Base-by-base conservation (phyloP, 2,329 filamentous ascomycete species). In the Pestalotiopsis sp. region DNA sequence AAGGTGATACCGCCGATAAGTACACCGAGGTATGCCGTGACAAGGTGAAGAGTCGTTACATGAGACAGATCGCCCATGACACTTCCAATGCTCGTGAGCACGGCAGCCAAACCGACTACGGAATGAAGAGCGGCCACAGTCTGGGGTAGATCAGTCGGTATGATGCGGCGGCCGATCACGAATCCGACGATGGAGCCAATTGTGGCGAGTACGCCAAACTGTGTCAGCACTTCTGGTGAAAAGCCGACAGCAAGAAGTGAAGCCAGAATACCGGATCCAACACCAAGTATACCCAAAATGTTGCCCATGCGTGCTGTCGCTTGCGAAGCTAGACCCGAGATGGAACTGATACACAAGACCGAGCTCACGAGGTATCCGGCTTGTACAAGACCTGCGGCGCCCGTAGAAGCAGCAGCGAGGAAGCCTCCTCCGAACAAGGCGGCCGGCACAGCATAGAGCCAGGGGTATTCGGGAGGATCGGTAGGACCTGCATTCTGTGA, bases 121-220 rank as follows among this genome's bases (percentile, higher is more conserved):
- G 93, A 97, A 80, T 97, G 94, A 38, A 97, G 84, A 0, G 94
- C 94, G 23, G 94, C 94, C 2, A 97, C 94, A 0, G 93, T 97
- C 78, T 97, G 94, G 0, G 94, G 94, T 2, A 97, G 87, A 67
- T 94, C 93, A 0, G 94, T 97, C 0, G 94, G 93, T 0, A 93
- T 97, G 72, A 97, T 97, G 13, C 93, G 89, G 74, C 93, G 92
- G 58, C 94, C 94, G 71, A 97, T 95, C 27, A 94, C 77, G 64
- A 93, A 87, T 39, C 93, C 91, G 77, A 76, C 71, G 25, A 95
- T 77, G 66, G 89, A 87, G 68, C 94, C 94, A 11, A 92, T 78
- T 9, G 90, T 87, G 25, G 93, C 94, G 25, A 97, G 88, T 12
- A 84, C 87, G n/a, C 89, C 90, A 73, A 96, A 95, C 76, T 97